Percentiles rank a stretch among this genome's conserved stretches.
These are phyloP conservation scores for Saccharomycopsis babjevae DNA, from an alignment of 805 yeast species.

Conservation along the genomic window DNA sequence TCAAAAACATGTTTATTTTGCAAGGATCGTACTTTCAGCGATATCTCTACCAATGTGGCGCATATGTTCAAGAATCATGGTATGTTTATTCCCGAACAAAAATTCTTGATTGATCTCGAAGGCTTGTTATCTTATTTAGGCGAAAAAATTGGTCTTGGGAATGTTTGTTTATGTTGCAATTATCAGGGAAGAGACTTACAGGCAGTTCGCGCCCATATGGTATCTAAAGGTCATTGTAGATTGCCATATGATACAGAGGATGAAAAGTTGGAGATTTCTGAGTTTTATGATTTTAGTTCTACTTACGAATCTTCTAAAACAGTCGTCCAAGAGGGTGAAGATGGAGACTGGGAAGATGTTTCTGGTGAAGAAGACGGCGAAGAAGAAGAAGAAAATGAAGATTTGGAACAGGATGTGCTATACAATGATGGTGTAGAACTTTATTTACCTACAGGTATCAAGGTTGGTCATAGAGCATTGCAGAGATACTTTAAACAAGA, in stretches of 20 bases:
- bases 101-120: slow-evolving; percentile 53
- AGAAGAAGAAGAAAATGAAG: slow-evolving; percentile 20
- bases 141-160: slow-evolving; percentile 88
- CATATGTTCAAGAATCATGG: slow-evolving; percentile 82
- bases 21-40: slow-evolving; percentile 34
- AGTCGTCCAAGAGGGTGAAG: slow-evolving; percentile 32
- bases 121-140: slow-evolving; percentile 75
- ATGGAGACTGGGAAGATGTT: slow-evolving; percentile 30
- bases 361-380: slow-evolving; percentile 28
- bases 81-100: slow-evolving; percentile 76
- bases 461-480: slow-evolving; percentile 79
- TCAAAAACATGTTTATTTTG: slow-evolving; percentile 47
- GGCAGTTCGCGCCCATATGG: slow-evolving; percentile 88
- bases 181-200: slow-evolving; percentile 80
- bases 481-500: slow-evolving; percentile 73
- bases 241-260: slow-evolving; percentile 82
- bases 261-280: slow-evolving; percentile 80
- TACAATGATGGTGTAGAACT: slow-evolving; percentile 61
- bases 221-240: slow-evolving; percentile 73
- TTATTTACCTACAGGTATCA: slow-evolving; percentile 72
- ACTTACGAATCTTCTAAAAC: slow-evolving; percentile 37
- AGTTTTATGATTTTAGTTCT: slow-evolving; percentile 79
- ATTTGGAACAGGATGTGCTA: slow-evolving; percentile 29
- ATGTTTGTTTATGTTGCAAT: slow-evolving; percentile 73
- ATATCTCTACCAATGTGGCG: slow-evolving; percentile 42